Conservation (phyloP, 805 yeast genomes). For the Millerozyma miso region DNA sequence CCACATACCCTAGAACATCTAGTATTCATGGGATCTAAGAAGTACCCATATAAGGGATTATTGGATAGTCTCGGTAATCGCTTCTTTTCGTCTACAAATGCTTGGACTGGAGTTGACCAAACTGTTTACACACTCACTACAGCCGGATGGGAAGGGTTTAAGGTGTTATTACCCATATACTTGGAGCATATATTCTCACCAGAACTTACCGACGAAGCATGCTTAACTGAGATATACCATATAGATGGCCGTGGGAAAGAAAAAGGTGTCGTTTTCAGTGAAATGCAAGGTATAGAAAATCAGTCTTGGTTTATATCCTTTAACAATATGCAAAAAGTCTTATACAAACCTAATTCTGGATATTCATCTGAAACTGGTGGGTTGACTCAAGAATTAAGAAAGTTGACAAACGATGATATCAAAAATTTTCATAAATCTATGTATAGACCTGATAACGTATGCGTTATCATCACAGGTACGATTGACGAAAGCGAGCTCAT, state of each 20-base stretch:
- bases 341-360: conserved; percentile 62
- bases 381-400: conserved; percentile 67
- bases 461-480: conserved; percentile 81
- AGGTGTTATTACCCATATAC: conserved; percentile 77
- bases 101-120: conserved; percentile 96
- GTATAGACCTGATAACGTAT: conserved; percentile 81
- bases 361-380: conserved; percentile 96
- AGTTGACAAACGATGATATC: conserved; percentile 68
- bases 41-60: conserved; percentile 87
- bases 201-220: conserved; percentile 83
- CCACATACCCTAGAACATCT: conserved; percentile 96
- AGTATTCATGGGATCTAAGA: conserved; percentile 88
- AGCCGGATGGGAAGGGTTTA: conserved; percentile 97
- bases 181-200: conserved; percentile 84
- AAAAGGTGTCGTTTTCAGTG: conserved; percentile 94
- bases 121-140: conserved; percentile 88
- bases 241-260: conserved; percentile 88
- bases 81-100: conserved; percentile 83
- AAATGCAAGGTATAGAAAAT: conserved; percentile 91
- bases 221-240: conserved; percentile 91
- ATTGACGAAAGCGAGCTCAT: conserved; percentile 74
- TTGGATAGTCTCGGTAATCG: conserved; percentile 82
- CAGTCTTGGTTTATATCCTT: conserved; percentile 66
- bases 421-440: conserved; percentile 64
- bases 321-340: conserved; percentile 53